Conservation (phyloP, 108 stramenopile species). For the Skeletonema costatum region DNA sequence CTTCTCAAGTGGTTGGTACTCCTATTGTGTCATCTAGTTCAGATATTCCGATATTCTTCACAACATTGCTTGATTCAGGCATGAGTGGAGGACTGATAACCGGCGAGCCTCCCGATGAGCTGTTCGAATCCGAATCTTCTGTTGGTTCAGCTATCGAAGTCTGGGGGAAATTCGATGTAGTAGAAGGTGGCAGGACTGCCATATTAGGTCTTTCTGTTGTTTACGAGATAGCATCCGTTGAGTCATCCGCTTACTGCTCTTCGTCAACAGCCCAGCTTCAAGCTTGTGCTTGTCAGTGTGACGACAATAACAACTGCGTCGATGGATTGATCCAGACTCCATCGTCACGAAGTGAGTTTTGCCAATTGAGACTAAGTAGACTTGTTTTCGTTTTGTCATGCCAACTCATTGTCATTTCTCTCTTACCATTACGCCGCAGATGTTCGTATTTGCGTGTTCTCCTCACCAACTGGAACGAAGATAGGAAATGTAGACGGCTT, state of each 20-base stretch:
- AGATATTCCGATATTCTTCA: not conserved
- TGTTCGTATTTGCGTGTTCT: not conserved
- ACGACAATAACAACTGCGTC: not conserved
- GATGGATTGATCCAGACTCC: not conserved
- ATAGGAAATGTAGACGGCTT: not conserved
- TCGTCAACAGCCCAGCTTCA: not conserved
- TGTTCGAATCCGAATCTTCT: not conserved
- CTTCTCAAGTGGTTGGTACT: no score
- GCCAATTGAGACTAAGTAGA: not conserved
- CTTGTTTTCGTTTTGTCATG: not conserved
- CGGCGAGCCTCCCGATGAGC: not conserved
- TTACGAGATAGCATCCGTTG: not conserved
- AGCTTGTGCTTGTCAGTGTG: not conserved
- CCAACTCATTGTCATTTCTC: not conserved
- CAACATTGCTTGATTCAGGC: not conserved
- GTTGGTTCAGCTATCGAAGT: not conserved
- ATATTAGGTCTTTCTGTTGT: not conserved
- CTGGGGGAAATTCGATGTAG: not conserved
- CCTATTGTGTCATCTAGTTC: not conserved
- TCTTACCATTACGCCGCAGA: not conserved
- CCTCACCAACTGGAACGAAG: not conserved
- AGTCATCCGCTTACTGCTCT: not conserved
- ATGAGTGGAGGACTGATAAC: not conserved
- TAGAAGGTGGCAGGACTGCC: not conserved
- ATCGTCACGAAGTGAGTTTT: not conserved